phyloP scores from a whole-genome alignment of 2,329 filamentous ascomycete species.

The Orbilia brochopaga region DNA sequence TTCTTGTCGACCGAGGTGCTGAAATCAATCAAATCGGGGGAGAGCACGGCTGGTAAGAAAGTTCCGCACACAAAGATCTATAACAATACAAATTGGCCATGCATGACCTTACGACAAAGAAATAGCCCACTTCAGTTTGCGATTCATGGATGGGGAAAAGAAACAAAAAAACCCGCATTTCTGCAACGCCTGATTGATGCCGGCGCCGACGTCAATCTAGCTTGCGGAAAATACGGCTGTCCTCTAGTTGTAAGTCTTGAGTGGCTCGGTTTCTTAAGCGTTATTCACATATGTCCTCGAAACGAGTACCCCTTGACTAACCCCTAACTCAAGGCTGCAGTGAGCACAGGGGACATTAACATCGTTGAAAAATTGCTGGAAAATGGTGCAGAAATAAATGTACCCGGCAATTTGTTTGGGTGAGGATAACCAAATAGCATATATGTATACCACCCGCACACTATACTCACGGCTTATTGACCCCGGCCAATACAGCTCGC shows the following conservation, averaged over 20 bases:
- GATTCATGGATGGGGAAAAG: not conserved
- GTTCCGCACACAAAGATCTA: not conserved
- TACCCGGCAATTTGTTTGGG: not conserved
- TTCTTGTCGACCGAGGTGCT: conserved; percentile 19
- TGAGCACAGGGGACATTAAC: conserved; percentile 4
- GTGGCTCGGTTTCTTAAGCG: too few relatives aligned
- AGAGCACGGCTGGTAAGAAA: conserved; percentile 18
- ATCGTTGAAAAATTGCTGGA: conserved; percentile 15
- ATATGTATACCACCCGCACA: not conserved
- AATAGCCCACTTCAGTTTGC: conserved; percentile 11
- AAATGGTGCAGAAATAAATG: conserved; percentile 14
- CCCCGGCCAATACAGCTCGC: not conserved
- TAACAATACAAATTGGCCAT: not conserved
- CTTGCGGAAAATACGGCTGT: conserved; percentile 10
- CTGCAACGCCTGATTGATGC: conserved; percentile 14
- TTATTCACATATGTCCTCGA: too few relatives aligned
- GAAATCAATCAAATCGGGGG: conserved; percentile 20
- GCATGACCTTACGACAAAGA: not conserved
- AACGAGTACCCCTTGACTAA: not conserved
- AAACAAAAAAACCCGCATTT: conserved; percentile 4
- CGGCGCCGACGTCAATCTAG: conserved; percentile 20
- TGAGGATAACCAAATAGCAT: not conserved
- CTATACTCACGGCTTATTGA: not conserved
- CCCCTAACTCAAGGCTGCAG: not conserved
- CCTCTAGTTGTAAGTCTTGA: conserved; percentile 20